Evolutionary conservation across 148 eudicot species (phyloP).

Genomic region (Rhododendron ferrugineum): DNA sequence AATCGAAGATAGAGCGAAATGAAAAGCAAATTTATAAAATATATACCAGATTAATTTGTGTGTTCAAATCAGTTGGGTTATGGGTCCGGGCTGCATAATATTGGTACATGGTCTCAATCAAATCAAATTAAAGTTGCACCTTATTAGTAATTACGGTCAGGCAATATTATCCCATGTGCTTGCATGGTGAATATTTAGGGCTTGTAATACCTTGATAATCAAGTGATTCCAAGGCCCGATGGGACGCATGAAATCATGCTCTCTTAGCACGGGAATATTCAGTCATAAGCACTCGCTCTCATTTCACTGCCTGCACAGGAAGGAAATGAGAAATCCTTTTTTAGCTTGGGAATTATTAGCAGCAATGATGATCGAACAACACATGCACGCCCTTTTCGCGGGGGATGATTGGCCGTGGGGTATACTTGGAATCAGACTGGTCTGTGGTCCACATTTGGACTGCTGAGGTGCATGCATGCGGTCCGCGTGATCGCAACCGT

Average conservation of each 20-base stretch:
- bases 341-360: background rate
- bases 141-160: background rate
- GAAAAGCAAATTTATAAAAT: too few relatives aligned
- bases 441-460: too few relatives aligned
- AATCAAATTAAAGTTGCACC: background rate
- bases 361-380: background rate
- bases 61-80: background rate
- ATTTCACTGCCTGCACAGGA: background rate
- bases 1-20: too few relatives aligned
- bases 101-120: background rate
- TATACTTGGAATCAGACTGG: too few relatives aligned
- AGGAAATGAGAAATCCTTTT: background rate
- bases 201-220: background rate
- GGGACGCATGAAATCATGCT: background rate
- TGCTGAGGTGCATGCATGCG: too few relatives aligned
- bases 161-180: background rate
- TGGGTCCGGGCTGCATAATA: background rate
- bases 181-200: background rate
- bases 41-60: background rate
- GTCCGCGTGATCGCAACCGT: too few relatives aligned
- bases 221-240: background rate
- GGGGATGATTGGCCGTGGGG: background rate
- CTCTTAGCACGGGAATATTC: background rate
- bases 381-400: background rate
- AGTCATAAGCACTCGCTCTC: background rate